Conservation (phyloP, 2,329 filamentous ascomycete species). For the Trichoderma arundinaceum region DNA sequence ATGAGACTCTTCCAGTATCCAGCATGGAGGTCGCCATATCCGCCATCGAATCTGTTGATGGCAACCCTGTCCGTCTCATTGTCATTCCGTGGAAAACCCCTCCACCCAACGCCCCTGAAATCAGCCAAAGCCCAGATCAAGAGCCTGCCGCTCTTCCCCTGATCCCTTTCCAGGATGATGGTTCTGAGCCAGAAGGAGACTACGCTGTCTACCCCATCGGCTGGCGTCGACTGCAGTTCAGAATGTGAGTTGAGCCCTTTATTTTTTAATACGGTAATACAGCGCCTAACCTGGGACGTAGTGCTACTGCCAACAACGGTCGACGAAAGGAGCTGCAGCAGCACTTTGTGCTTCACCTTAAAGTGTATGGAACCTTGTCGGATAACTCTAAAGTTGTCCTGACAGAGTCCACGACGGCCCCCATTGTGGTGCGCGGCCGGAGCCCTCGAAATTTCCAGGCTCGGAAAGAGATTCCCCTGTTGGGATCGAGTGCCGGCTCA, state of each 20-base stretch:
- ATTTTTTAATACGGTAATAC: background rate
- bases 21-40: slow-evolving; percentile 87
- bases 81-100: slow-evolving; percentile 98
- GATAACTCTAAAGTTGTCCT: slow-evolving; percentile 83
- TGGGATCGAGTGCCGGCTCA: slow-evolving; percentile 76
- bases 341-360: slow-evolving; percentile 89
- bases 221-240: slow-evolving; percentile 91
- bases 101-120: slow-evolving; percentile 74
- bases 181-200: slow-evolving; percentile 70
- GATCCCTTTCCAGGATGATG: slow-evolving; percentile 68
- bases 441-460: slow-evolving; percentile 95
- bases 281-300: slow-evolving; percentile 38
- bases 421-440: slow-evolving; percentile 90
- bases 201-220: slow-evolving; percentile 91
- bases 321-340: slow-evolving; percentile 93
- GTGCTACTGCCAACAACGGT: slow-evolving; percentile 95
- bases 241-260: slow-evolving; percentile 62
- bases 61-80: slow-evolving; percentile 89
- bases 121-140: slow-evolving; percentile 71
- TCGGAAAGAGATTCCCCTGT: slow-evolving; percentile 87
- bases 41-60: slow-evolving; percentile 93
- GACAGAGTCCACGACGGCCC: slow-evolving; percentile 83
- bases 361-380: slow-evolving; percentile 80
- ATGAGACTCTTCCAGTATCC: slow-evolving; percentile 81
- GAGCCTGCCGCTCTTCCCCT: slow-evolving; percentile 85